Conservation (phyloP, 352 stramenopile species). For the Globisporangium orthogonon region DNA sequence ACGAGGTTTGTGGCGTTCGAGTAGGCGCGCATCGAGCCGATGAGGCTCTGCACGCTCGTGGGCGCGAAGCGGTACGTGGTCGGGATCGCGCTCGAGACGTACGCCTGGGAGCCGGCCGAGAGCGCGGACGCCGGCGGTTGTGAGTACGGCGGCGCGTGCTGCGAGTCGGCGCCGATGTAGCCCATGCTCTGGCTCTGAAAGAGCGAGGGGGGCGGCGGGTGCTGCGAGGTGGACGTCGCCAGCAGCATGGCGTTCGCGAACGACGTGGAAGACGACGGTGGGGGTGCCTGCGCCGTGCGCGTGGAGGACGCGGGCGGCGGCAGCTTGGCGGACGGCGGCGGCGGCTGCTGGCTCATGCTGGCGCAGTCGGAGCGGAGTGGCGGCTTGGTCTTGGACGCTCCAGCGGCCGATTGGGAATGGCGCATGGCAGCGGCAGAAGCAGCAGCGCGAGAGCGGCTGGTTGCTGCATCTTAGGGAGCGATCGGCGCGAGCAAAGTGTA, state of each 20-base stretch:
- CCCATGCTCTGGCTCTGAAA: slow-evolving; percentile 11
- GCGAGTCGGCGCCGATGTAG: slow-evolving; percentile 5
- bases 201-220: slow-evolving; percentile 1
- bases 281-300: background rate
- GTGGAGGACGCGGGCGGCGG: slow-evolving; percentile 1
- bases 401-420: background rate
- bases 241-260: slow-evolving; percentile 4
- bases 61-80: slow-evolving; percentile 53
- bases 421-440: background rate
- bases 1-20: slow-evolving; percentile 66
- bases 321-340: slow-evolving; percentile 2
- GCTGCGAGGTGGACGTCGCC: background rate
- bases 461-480: too few species aligned
- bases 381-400: background rate
- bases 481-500: too few species aligned
- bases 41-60: slow-evolving; percentile 59
- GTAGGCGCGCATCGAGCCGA: slow-evolving; percentile 77
- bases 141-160: slow-evolving; percentile 11
- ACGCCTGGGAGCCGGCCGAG: slow-evolving; percentile 69
- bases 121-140: slow-evolving; percentile 61
- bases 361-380: background rate
- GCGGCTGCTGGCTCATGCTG: slow-evolving; percentile 8
- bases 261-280: slow-evolving; percentile 1
- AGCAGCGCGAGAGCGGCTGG: background rate
- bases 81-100: slow-evolving; percentile 71